Base-by-base conservation (phyloP, 2,329 filamentous ascomycete species). In the Hortaea sp. region DNA sequence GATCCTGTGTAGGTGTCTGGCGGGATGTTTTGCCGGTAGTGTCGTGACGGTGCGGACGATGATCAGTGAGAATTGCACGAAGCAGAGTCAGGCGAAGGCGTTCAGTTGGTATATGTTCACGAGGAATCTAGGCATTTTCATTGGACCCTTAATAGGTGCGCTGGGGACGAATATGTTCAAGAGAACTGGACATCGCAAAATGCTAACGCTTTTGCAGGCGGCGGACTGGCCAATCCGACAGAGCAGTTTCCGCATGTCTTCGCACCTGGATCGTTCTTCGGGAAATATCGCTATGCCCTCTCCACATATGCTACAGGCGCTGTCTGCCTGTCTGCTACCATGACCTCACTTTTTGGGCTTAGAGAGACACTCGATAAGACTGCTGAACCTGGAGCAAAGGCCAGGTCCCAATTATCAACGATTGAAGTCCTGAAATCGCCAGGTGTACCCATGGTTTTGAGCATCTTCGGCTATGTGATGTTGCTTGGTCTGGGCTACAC, bases 71-170 rank as follows among this genome's bases (percentile, higher is more conserved):
- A 78, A 81, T 54, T 83, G 79, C 62, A 85, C 81, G 0, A 67
- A 75, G 5, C 73, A 76, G 51, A 88, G 81, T 0, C 85, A 89
- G 64, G 85, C 85, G 0, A 69, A 74, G 29, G 79, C 82, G 0
- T 92, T 89, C 58, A 81, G 81, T 57, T 84, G 79, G 70, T 89
- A 89, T 59, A 83, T 84, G 7, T 86, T 90, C 58, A 71, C 76
- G 0, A 52, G 79, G 4, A 90, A 90, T 53, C 20, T 89, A 6
- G 86, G 86, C 4, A 79, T 90, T 39, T 79, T 87, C 48, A 29
- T 87, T 1, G 86, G 85, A 0, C 84, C 85, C 2, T 57, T 86
- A 6, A 58, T 88, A 13, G 71, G 68, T 68, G 50, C 40, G 55
- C 20, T 4, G 20, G 6, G 12, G 27, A 9, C 6, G 20, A 12